Percentiles rank a stretch among this genome's conserved stretches.
phyloP scores from a whole-genome alignment of 2,329 filamentous ascomycete species.

The Tolypocladium amazonense region DNA sequence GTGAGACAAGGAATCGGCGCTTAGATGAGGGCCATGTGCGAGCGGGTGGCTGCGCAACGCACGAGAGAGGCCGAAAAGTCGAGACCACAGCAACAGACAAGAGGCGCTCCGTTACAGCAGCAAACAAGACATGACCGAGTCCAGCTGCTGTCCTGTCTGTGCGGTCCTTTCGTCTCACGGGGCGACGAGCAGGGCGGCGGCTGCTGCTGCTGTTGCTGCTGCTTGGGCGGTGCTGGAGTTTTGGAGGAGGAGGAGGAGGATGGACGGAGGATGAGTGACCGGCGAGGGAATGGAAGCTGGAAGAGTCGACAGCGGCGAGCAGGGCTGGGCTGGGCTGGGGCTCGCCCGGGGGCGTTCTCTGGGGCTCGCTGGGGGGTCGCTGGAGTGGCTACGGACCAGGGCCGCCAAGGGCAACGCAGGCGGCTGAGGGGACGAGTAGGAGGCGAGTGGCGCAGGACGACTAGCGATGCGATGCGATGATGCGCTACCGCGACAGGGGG shows the following conservation, averaged over 20 bases:
- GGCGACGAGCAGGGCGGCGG: neutral
- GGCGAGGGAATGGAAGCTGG: neutral
- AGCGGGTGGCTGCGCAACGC: neutral
- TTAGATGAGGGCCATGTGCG: constrained; percentile 8
- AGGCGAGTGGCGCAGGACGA: constrained; percentile 1
- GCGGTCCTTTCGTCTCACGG: neutral
- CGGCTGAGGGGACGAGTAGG: neutral
- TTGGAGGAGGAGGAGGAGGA: neutral
- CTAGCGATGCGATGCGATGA: neutral
- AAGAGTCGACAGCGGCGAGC: neutral
- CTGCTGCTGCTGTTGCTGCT: neutral
- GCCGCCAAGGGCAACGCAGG: neutral
- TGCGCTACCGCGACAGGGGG: neutral
- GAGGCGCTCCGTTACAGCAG: constrained; percentile 1
- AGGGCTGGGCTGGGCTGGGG: neutral
- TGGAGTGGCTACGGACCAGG: neutral
- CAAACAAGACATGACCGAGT: constrained; percentile 1
- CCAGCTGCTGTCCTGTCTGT: neutral
- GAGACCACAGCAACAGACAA: neutral
- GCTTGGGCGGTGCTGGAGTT: neutral
- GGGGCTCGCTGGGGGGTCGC: neutral
- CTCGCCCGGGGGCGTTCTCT: neutral
- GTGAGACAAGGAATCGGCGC: constrained; percentile 11
- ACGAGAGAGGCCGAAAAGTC: neutral
- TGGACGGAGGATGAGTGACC: neutral